Evolutionary conservation across 1,284 basidiomycete genomes (phyloP), one percentile per base, ranked within the genome.

Genomic region (Sporisorium graminicola): DNA sequence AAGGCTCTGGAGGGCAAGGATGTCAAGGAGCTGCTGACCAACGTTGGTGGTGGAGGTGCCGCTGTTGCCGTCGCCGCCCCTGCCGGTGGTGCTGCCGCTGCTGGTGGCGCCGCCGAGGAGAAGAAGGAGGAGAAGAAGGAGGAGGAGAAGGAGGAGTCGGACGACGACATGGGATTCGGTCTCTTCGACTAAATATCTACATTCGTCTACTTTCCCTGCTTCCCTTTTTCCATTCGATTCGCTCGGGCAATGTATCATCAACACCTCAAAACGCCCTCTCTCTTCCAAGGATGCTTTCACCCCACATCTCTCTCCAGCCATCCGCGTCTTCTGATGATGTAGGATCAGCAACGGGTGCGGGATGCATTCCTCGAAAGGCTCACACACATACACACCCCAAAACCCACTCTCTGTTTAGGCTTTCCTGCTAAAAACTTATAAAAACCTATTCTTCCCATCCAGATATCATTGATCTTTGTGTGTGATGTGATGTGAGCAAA

Each of bases 1-100:
- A 99, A 98, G 88, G 95, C 96, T 42, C 91, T 99, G 61, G 95
- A 97, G 89, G 95, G 95, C 84, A 98, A 97, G 90, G 91, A 98
- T 88, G 90, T 98, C 86, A 98, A 95, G 89, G 94, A 96, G 60
- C 89, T 99, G 78, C 90, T 98, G 71, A 93, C 93, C 79, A 95
- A 94, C 88, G 92, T 96, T 78, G 93, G 94, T 82, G 92, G 93
- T 80, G 92, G 92, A 84, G 94, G 79, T 53, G 90, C 80, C 43
- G 74, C 77, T 40, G 87, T 89, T 51, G 88, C 88, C 50, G 86
- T 83, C 61, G 89, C 87, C 64, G 87, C 85, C 72, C 87, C 86
- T 56, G 91, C 87, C 65, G 92, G 87, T 78, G 91, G 87, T 53
- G 90, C 88, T 58, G 90, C 88, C 46, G 90, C 89, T 64, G 90